Evolutionary conservation across 352 stramenopile species (phyloP), one percentile per base, ranked within the genome.

Genomic region (Phytophthora idaei): DNA sequence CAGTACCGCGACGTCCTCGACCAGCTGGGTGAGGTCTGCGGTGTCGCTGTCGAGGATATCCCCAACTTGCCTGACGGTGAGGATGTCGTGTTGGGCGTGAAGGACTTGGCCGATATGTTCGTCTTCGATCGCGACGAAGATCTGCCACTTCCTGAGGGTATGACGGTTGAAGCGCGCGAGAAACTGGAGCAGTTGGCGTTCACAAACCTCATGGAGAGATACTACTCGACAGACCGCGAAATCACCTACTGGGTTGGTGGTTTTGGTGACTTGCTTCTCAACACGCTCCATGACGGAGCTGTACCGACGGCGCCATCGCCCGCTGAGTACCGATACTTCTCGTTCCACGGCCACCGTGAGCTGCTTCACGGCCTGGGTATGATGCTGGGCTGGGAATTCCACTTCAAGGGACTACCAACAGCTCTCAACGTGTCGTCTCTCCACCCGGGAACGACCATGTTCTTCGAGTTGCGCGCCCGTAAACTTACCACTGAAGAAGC

Each of bases 191-290:
- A 87, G 41, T 67, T 94, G 34, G 84, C 85, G 39, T 93, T 94
- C 69, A 85, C 77, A 9, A 90, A 92, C 68, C 83, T 94, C 52
- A 93, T 94, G 87, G 87, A 94, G 65, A 71, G 87, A 46, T 94
- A 94, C 67, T 94, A 92, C 72, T 80, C 81, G 21, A 92, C 87
- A 17, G 81, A 90, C 25, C 84, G 84, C 36, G 76, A 81, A 57
- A 79, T 94, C 62, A 94, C 87, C 48, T 94, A 94, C 77, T 94
- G 87, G 87, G 83, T 90, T 44, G 87, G 84, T 39, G 87, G 84
- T 14, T 94, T 94, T 67, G 69, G 72, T 0, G 75, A 90, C 21
- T 63, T 94, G 55, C 69, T 94, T 51, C 61, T 94, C 3, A 73
- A 70, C 48, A 91, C 86, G 5, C 64, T 94, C 25, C 76, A 86